Percentiles rank a stretch among this genome's conserved stretches.
phyloP scores from a whole-genome alignment of 2,329 filamentous ascomycete species.

The Penicillium sp. region DNA sequence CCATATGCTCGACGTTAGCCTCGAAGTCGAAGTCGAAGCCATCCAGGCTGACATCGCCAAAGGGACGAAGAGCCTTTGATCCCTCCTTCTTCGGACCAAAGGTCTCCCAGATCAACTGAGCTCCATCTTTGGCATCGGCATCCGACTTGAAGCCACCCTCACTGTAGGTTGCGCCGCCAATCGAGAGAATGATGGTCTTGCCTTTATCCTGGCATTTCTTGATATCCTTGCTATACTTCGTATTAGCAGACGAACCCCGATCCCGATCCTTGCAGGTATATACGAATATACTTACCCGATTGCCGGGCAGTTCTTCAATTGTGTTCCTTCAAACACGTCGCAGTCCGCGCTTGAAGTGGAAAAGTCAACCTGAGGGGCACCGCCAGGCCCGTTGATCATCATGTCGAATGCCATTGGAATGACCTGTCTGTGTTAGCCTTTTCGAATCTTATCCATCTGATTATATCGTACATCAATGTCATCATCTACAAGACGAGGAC shows the following conservation, averaged over 20 bases:
- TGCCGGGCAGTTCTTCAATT: conserved; percentile 58
- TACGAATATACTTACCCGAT: conserved; percentile 51
- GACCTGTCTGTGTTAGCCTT: conserved; percentile 42
- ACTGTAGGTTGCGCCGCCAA: conserved; percentile 66
- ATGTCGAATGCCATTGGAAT: conserved; percentile 63
- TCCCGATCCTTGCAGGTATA: too few species aligned
- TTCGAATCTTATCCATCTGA: too few species aligned
- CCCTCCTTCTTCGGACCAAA: conserved; percentile 56
- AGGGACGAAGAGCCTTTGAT: conserved; percentile 56
- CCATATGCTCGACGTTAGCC: conserved; percentile 55
- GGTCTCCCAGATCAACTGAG: conserved; percentile 63
- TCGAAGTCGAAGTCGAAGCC: conserved; percentile 78
- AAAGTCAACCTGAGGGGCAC: conserved; percentile 57
- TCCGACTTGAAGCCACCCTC: conserved; percentile 62
- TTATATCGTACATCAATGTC: conserved; percentile 16
- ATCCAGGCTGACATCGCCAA: conserved; percentile 61
- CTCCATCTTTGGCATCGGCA: conserved; percentile 51
- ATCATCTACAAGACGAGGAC: conserved; percentile 16
- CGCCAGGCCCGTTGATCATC: conserved; percentile 50
- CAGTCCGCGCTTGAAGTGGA: conserved; percentile 61
- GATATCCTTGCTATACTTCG: conserved; percentile 44
- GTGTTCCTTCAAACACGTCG: conserved; percentile 54
- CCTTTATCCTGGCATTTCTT: conserved; percentile 58
- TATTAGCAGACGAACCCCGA: conserved; percentile 12
- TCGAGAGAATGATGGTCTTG: conserved; percentile 68